phyloP scores from a whole-genome alignment of 2,329 filamentous ascomycete species.

The Cladophialophora immunda region DNA sequence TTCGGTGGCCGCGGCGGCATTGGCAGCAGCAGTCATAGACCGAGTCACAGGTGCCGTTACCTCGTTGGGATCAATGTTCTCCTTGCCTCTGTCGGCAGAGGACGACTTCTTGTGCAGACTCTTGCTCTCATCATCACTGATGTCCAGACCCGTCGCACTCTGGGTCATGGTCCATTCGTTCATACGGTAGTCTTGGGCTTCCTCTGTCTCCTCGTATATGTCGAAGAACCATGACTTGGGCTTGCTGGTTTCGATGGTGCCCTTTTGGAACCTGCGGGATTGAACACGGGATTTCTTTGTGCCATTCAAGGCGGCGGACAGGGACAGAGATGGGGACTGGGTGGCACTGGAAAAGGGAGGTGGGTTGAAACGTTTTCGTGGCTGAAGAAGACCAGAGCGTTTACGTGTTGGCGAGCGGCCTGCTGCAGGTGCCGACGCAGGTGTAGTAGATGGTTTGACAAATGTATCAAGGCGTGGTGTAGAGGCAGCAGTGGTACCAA shows the following conservation, averaged over 20 bases:
- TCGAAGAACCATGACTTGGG: slow-evolving; percentile 82
- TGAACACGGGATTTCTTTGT: slow-evolving; percentile 52
- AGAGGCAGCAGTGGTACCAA: slow-evolving; percentile 29
- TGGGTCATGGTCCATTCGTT: slow-evolving; percentile 73
- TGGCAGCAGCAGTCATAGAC: slow-evolving; percentile 49
- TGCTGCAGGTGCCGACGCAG: slow-evolving; percentile 70
- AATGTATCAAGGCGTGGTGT: slow-evolving; percentile 39
- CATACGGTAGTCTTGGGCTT: slow-evolving; percentile 90
- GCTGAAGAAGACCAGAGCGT: slow-evolving; percentile 74
- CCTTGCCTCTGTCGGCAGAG: slow-evolving; percentile 77
- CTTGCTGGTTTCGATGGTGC: slow-evolving; percentile 65
- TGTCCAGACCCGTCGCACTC: slow-evolving; percentile 80
- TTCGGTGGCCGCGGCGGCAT: slow-evolving; percentile 39
- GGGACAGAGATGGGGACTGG: slow-evolving; percentile 75
- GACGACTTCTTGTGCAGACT: slow-evolving; percentile 33
- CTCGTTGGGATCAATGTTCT: slow-evolving; percentile 81
- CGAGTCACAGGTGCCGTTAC: slow-evolving; percentile 67
- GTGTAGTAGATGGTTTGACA: slow-evolving; percentile 50
- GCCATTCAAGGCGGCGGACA: slow-evolving; percentile 82
- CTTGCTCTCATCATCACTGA: slow-evolving; percentile 81
- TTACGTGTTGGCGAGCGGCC: slow-evolving; percentile 80
- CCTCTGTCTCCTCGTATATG: slow-evolving; percentile 89
- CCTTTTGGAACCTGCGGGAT: slow-evolving; percentile 38
- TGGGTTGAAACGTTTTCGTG: slow-evolving; percentile 77
- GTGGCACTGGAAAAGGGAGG: slow-evolving; percentile 64